Base-by-base conservation (phyloP, 108 stramenopile species). In the Nitzschia sp. region DNA sequence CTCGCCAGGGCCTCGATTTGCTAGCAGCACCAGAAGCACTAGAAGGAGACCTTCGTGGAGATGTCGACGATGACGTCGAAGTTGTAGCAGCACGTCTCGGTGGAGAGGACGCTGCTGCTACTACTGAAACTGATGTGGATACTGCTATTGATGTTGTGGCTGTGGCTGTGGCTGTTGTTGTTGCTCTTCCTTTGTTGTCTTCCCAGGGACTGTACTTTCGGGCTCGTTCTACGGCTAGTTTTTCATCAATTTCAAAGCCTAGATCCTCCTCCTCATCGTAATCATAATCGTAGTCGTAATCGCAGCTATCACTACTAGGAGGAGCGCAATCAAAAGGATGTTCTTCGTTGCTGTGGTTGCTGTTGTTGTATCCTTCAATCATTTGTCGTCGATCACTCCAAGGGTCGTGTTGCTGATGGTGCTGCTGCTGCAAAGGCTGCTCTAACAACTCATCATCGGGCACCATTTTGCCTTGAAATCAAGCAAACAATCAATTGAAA, bases 1-100 rank as follows among this genome's bases (percentile, higher is more conserved):
- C 71, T 22, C 71, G 52, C 71, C 71, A 72, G 2, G 71, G 71
- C 30, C 71, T 11, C 4, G 48, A 50, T n/a, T 50, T 50, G 48
- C 19, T 41, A 41, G 9, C 13, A 13, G 9, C 13, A 6, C 38
- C 38, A 13, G 9, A 6, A 41, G 38, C 38, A 9, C 9, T 6
- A 41, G 38, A 41, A 13, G 38, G 38, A 6, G 38, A 9, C 13
- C 38, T 13, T 9, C 6, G 6, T 13, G 13, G 6, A 13, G 38
- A 9, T 9, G 38, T 41, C 6, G 9, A 9, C 9, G 9, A 9
- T 13, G 38, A 9, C 6, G 9, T 41, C 6, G 9, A 9, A 13
- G 9, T 41, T 9, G 38, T 41, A 41, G 38, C 13, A 41, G 38
- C 13, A 9, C 38, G 38, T 41, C 38, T 41, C 6, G 38, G 13